A percentile compares a stretch with the other conserved stretches of the same genome.
Evolutionary conservation across 345 rosid species (phyloP).

Genomic region (Toxicodendron radicans): DNA sequence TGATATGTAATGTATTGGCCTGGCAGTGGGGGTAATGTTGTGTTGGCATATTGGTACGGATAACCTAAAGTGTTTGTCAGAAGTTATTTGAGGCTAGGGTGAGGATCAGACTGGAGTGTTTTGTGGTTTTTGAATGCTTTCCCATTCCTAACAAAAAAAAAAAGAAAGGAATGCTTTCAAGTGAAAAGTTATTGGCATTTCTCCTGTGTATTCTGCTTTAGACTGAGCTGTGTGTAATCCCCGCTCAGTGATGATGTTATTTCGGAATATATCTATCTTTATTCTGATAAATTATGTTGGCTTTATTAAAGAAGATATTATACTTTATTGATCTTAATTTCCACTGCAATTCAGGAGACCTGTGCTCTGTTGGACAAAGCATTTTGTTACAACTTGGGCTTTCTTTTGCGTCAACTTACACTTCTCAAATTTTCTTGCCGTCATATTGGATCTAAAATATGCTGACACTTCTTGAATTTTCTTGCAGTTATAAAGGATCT

Average conservation of each 20-base stretch:
- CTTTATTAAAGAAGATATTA: neutral
- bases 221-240: neutral
- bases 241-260: neutral
- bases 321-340: neutral
- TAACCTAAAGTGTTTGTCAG: neutral
- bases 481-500: conserved; percentile 76
- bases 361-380: neutral
- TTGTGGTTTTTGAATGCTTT: neutral
- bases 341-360: neutral
- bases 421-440: conserved; percentile 34
- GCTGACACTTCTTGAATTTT: conserved; percentile 30
- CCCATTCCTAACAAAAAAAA: neutral
- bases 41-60: neutral
- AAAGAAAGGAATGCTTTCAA: neutral
- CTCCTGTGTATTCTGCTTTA: neutral
- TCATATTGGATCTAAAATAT: conserved; percentile 80
- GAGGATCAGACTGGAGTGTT: neutral
- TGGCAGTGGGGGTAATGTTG: neutral
- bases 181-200: neutral
- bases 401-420: neutral
- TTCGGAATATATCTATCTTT: neutral
- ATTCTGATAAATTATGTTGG: neutral
- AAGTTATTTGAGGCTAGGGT: neutral
- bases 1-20: neutral
- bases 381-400: conserved; percentile 5